Conservation (phyloP, 768 basidiomycete genomes). For the Pulveroboletus ravenelii region DNA sequence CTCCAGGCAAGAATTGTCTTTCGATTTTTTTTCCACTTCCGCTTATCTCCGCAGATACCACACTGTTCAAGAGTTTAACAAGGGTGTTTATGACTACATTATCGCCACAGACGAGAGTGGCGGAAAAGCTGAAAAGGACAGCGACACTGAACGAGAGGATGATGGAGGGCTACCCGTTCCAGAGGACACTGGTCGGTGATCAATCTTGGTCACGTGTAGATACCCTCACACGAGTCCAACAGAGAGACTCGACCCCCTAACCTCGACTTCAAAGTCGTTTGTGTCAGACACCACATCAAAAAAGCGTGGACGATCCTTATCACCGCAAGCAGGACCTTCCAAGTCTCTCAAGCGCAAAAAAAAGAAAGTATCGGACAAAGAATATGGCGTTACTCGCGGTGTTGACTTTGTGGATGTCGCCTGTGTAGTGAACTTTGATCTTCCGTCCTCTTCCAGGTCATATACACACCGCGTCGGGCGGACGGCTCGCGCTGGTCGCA, state of each 20-base stretch:
- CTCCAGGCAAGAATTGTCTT: conserved; percentile 53
- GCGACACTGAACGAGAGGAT: conserved; percentile 41
- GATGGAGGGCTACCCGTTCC: conserved; percentile 18
- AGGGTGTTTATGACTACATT: conserved; percentile 97
- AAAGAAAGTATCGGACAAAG: conserved; percentile 52
- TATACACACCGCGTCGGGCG: conserved; percentile 96
- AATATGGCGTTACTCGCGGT: conserved; percentile 93
- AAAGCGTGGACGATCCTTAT: conserved; percentile 57
- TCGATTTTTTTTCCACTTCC: not conserved
- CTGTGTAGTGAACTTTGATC: conserved; percentile 97
- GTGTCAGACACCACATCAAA: conserved; percentile 18
- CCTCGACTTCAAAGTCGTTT: conserved; percentile 12
- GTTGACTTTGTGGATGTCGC: conserved; percentile 96
- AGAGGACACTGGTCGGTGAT: conserved; percentile 31
- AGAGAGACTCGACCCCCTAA: conserved; percentile 44
- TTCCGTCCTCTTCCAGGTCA: conserved; percentile 80
- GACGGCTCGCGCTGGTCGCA: conserved; percentile 92
- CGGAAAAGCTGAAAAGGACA: conserved; percentile 46
- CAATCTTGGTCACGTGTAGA: conserved; percentile 8
- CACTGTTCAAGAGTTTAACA: conserved; percentile 97
- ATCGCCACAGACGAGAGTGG: conserved; percentile 94
- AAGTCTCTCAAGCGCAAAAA: conserved; percentile 52
- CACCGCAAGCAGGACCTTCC: conserved; percentile 34
- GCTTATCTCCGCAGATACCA: conserved; percentile 62
- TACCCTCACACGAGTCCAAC: conserved; percentile 20